Percentiles rank a stretch among this genome's conserved stretches.
phyloP scores from a whole-genome alignment of 129 eudicot genomes.

The Saussurea involucrata region DNA sequence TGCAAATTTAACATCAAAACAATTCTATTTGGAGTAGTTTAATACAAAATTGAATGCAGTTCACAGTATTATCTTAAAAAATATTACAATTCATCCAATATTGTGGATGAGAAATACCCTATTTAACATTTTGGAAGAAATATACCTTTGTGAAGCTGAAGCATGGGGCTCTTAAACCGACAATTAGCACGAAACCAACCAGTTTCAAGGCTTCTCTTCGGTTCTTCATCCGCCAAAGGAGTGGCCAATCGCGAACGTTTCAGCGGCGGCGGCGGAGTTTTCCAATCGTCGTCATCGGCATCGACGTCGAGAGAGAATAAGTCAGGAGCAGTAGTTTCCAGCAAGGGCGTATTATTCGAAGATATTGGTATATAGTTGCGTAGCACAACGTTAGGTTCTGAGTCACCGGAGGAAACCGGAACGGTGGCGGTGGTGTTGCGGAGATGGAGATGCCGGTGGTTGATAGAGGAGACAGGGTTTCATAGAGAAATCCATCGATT shows the following conservation, averaged over 20 bases:
- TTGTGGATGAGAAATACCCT: background rate
- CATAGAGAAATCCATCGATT: constrained; percentile 44
- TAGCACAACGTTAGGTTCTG: constrained; percentile 51
- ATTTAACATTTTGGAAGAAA: background rate
- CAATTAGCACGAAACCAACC: constrained; percentile 76
- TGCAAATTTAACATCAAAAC: background rate
- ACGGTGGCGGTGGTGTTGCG: constrained; percentile 28
- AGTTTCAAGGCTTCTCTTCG: constrained; percentile 48
- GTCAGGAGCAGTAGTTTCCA: constrained; percentile 53
- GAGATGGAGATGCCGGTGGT: constrained; percentile 11
- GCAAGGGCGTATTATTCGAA: constrained; percentile 13
- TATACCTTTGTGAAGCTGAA: constrained; percentile 88
- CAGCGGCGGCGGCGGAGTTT: constrained; percentile 6
- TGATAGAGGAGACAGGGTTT: constrained; percentile 70
- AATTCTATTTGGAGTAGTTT: background rate
- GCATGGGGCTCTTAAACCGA: constrained; percentile 84
- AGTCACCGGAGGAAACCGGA: constrained; percentile 25
- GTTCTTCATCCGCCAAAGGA: constrained; percentile 19
- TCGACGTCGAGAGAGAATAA: constrained; percentile 70
- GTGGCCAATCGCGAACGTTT: constrained; percentile 30
- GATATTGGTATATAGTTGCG: constrained; percentile 60
- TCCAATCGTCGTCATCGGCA: constrained; percentile 19
- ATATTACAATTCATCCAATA: background rate
- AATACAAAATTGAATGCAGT: background rate
- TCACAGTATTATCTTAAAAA: background rate